These are phyloP conservation scores for Penstemon davidsonii DNA, from an alignment of 257 asterid genomes.

Conservation along the genomic window DNA sequence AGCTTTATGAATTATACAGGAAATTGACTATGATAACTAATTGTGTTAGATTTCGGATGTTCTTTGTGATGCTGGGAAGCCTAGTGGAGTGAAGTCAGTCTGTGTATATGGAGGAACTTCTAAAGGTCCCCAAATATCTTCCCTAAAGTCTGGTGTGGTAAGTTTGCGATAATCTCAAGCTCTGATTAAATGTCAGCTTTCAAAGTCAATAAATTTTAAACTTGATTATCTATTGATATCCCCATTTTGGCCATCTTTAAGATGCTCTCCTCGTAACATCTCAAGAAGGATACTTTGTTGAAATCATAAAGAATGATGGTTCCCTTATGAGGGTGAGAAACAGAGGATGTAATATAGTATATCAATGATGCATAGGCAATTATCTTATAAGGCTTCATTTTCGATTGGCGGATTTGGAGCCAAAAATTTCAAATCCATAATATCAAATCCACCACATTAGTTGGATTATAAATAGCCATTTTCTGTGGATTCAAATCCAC, in stretches of 20 bases:
- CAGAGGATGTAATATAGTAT: not conserved
- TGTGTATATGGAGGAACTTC: slow-evolving; percentile 93
- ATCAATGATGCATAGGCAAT: not conserved
- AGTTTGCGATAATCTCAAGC: slow-evolving; percentile 30
- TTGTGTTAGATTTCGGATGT: slow-evolving; percentile 80
- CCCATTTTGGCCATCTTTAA: too few relatives aligned
- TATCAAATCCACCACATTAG: too few relatives aligned
- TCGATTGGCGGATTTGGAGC: too few relatives aligned
- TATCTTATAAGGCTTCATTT: not conserved
- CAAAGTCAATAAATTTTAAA: not conserved
- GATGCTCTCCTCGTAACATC: too few relatives aligned
- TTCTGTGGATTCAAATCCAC: too few relatives aligned
- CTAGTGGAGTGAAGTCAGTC: slow-evolving; percentile 70
- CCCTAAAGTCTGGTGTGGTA: slow-evolving; percentile 93
- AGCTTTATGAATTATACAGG: slow-evolving; percentile 2
- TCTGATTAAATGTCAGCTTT: slow-evolving; percentile 6
- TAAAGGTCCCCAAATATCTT: slow-evolving; percentile 85
- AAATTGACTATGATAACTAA: slow-evolving; percentile 23
- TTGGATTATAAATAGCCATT: too few relatives aligned
- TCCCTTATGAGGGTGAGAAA: not conserved
- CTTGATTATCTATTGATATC: too few relatives aligned
- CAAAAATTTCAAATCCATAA: too few relatives aligned
- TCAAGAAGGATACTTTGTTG: not conserved
- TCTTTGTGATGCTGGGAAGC: slow-evolving; percentile 86
- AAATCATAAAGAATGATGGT: not conserved